phyloP scores from a whole-genome alignment of 768 basidiomycete genomes.

The Phanerodontia chrysosporium region DNA sequence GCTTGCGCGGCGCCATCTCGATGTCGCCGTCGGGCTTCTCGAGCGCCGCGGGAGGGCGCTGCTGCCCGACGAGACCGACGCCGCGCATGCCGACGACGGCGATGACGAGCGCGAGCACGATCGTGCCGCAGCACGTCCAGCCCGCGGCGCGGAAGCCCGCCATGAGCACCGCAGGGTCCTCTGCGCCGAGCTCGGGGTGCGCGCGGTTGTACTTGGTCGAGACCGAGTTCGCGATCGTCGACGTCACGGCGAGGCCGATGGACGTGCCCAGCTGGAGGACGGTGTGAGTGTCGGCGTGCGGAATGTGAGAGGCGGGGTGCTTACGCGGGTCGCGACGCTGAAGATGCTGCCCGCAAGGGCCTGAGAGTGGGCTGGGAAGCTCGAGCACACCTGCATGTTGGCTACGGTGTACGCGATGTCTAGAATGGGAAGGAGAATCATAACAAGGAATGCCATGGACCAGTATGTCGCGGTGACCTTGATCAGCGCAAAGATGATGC shows the following conservation, averaged over 20 bases:
- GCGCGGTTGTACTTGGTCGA: slow-evolving; percentile 20
- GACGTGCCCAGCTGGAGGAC: slow-evolving; percentile 29
- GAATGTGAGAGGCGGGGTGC: background rate
- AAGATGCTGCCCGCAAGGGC: slow-evolving; percentile 32
- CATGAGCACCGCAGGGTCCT: slow-evolving; percentile 30
- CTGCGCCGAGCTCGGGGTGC: slow-evolving; percentile 19
- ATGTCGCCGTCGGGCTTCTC: slow-evolving; percentile 1
- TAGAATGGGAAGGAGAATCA: slow-evolving; percentile 26
- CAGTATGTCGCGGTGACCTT: slow-evolving; percentile 29
- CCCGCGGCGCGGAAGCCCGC: slow-evolving; percentile 31
- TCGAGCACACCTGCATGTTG: slow-evolving; percentile 27
- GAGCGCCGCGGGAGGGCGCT: background rate
- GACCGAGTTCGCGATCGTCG: slow-evolving; percentile 27
- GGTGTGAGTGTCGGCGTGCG: background rate
- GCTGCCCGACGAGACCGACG: slow-evolving; percentile 12
- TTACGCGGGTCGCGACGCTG: slow-evolving; percentile 29
- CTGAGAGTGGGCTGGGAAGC: slow-evolving; percentile 31
- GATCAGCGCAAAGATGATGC: slow-evolving; percentile 31
- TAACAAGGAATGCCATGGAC: slow-evolving; percentile 28
- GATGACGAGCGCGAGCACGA: slow-evolving; percentile 9
- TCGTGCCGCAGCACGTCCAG: slow-evolving; percentile 18
- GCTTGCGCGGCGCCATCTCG: background rate
- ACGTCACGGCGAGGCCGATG: slow-evolving; percentile 29
- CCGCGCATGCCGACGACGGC: slow-evolving; percentile 13
- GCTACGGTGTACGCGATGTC: slow-evolving; percentile 31